These are phyloP conservation scores for Lachnellula willkommii DNA, from an alignment of 2,329 filamentous ascomycete species.

Conservation along the genomic window DNA sequence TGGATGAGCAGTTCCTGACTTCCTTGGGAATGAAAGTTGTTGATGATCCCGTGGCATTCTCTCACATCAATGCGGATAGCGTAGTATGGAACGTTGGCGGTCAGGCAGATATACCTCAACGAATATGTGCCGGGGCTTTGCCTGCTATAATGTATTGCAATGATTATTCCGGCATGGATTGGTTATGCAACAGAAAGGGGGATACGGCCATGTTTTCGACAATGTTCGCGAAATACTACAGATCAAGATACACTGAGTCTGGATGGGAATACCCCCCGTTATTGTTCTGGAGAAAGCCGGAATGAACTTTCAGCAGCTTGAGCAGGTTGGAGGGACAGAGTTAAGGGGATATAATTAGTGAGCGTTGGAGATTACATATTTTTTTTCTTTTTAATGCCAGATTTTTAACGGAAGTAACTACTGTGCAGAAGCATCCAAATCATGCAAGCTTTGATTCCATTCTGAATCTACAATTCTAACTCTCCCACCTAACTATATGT, in stretches of 20 bases:
- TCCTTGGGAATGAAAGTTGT: neutral
- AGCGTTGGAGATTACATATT: no score
- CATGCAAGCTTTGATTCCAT: no score
- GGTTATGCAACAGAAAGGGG: neutral
- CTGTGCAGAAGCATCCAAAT: no score
- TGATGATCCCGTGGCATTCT: neutral
- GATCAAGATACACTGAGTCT: neutral
- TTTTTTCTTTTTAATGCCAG: no score
- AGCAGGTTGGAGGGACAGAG: no score
- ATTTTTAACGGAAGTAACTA: no score
- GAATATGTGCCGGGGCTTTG: neutral
- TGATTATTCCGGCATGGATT: neutral
- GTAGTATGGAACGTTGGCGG: neutral
- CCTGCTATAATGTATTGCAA: neutral
- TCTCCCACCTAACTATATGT: no score
- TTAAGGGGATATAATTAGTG: no score
- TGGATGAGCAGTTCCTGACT: neutral
- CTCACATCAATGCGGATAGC: neutral
- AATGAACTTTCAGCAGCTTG: neutral
- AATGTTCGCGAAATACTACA: neutral
- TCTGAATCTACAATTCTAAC: no score
- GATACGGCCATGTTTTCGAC: neutral
- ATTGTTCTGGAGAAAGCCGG: neutral
- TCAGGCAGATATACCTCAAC: neutral
- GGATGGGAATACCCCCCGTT: neutral